phyloP scores from a whole-genome alignment of 129 eudicot species.

The Ambrosia artemisiifolia region DNA sequence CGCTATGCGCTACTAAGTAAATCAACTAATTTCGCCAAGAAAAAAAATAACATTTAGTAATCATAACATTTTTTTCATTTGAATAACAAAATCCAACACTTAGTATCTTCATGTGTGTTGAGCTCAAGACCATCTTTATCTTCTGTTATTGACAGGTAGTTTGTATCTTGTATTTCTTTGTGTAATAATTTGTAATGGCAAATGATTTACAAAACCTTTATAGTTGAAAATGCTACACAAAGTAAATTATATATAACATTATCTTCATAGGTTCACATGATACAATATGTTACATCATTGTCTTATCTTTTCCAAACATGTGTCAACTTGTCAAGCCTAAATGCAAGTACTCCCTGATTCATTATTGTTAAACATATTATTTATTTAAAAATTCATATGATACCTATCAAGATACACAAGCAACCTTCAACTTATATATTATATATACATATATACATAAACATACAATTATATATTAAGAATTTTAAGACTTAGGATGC shows the following conservation, averaged over 20 bases:
- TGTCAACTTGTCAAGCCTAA: background rate
- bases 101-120: background rate
- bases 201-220: background rate
- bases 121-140: background rate
- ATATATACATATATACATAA: background rate
- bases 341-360: background rate
- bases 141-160: background rate
- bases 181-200: background rate
- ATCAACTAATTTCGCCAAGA: no score
- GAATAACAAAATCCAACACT: background rate
- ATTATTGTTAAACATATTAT: background rate
- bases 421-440: background rate
- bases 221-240: background rate
- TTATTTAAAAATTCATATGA: background rate
- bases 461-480: background rate
- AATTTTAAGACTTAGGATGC: slow-evolving; percentile 3
- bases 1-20: no score
- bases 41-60: no score
- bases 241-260: background rate
- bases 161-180: background rate
- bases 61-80: background rate
- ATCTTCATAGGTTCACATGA: slow-evolving; percentile 12
- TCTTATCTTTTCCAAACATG: slow-evolving; percentile 2
- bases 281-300: slow-evolving; percentile 2
- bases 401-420: slow-evolving; percentile 2